Conservation (phyloP, 2,329 filamentous ascomycete genomes). For the Ascochyta koolunga region DNA sequence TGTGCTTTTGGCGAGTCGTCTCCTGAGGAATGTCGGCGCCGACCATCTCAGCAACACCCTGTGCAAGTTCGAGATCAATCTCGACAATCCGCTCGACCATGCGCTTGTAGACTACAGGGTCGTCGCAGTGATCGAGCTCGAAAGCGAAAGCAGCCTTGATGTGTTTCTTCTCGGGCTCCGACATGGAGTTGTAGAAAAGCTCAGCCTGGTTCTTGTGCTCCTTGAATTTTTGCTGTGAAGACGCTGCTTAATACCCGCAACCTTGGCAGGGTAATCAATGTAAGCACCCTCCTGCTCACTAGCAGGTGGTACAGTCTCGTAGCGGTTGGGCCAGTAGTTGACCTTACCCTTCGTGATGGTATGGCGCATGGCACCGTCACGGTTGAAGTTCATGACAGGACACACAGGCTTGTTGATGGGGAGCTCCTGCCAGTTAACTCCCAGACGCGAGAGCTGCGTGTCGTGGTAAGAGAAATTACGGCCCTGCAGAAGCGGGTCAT, state of each 20-base stretch:
- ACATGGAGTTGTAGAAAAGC: slow-evolving; percentile 81
- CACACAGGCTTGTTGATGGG: slow-evolving; percentile 79
- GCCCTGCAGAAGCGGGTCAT: slow-evolving; percentile 76
- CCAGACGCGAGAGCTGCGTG: slow-evolving; percentile 72
- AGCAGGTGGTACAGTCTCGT: slow-evolving; percentile 67
- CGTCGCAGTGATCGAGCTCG: slow-evolving; percentile 82
- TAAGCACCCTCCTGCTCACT: slow-evolving; percentile 68
- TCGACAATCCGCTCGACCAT: slow-evolving; percentile 72
- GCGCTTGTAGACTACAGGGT: slow-evolving; percentile 75
- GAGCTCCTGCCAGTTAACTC: slow-evolving; percentile 76
- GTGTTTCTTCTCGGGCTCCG: slow-evolving; percentile 69
- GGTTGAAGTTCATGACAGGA: slow-evolving; percentile 76
- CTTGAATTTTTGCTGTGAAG: slow-evolving; percentile 71
- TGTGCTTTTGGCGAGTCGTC: slow-evolving; percentile 64
- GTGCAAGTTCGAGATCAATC: slow-evolving; percentile 73
- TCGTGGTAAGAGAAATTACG: slow-evolving; percentile 73
- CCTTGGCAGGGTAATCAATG: slow-evolving; percentile 68
- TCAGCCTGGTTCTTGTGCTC: slow-evolving; percentile 81
- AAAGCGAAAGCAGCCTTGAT: slow-evolving; percentile 67
- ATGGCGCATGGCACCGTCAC: slow-evolving; percentile 75
- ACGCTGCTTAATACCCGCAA: slow-evolving; percentile 73
- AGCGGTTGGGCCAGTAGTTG: slow-evolving; percentile 83
- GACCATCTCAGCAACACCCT: slow-evolving; percentile 71
- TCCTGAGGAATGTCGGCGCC: slow-evolving; percentile 66
- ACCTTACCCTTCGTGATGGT: slow-evolving; percentile 74